phyloP scores from a whole-genome alignment of 441 rosid genomes.

The Pelargonium australe region DNA sequence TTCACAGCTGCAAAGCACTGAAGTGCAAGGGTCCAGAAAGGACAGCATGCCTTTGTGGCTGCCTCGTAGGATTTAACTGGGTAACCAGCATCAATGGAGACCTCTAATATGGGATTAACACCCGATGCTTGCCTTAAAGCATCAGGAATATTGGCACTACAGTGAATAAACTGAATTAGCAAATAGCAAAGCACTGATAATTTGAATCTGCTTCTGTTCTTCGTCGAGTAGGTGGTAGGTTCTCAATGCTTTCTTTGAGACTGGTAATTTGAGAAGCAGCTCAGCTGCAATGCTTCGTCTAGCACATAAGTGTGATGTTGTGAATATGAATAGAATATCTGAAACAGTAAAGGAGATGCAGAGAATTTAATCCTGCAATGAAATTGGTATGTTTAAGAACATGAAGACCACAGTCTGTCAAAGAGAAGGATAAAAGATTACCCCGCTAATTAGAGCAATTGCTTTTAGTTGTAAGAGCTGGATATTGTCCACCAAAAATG shows the following conservation, averaged over 20 bases:
- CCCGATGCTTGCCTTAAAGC: constrained; percentile 56
- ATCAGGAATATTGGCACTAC: constrained; percentile 87
- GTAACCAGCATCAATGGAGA: constrained; percentile 65
- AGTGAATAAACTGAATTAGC: constrained; percentile 82
- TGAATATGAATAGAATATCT: constrained; percentile 83
- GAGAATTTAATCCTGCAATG: constrained; percentile 3
- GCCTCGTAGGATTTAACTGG: constrained; percentile 74
- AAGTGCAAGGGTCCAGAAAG: constrained; percentile 94
- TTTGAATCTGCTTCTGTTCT: constrained; percentile 98
- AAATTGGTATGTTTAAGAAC: constrained; percentile 6
- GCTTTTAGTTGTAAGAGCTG: constrained; percentile 97
- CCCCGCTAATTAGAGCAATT: constrained; percentile 78
- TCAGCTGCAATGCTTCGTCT: constrained; percentile 78
- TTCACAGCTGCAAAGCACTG: constrained; percentile 83
- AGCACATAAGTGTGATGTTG: constrained; percentile 82
- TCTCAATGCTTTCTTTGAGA: constrained; percentile 76
- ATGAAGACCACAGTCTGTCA: constrained; percentile 15
- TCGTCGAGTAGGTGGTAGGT: constrained; percentile 94
- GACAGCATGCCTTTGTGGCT: constrained; percentile 83
- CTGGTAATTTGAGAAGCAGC: constrained; percentile 72
- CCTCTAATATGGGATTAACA: constrained; percentile 55
- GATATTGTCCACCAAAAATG: constrained; percentile 92
- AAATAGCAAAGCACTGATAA: constrained; percentile 72
- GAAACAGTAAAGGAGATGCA: constrained; percentile 25
- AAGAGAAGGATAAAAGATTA: constrained; percentile 27